A percentile compares a stretch with the other conserved stretches of the same genome.
phyloP scores from a whole-genome alignment of 768 basidiomycete species.

The Suillus subaureus region DNA sequence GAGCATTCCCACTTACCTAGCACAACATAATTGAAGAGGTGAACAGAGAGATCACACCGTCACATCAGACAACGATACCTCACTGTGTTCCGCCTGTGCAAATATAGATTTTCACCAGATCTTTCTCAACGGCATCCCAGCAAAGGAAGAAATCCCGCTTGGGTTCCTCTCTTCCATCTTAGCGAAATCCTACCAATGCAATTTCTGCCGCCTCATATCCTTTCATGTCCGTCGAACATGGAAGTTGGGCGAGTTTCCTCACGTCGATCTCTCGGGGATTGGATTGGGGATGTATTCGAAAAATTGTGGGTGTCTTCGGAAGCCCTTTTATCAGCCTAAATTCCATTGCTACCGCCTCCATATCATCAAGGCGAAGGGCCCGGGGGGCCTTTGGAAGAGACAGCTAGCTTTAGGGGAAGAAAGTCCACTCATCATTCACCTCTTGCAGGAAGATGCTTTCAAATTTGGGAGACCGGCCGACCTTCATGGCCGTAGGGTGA shows the following conservation, averaged over 20 bases:
- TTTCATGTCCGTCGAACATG: constrained; percentile 6
- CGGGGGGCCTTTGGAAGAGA: not conserved
- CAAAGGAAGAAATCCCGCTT: not conserved
- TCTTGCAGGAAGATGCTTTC: constrained; percentile 8
- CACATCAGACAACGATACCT: not conserved
- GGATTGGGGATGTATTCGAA: not conserved
- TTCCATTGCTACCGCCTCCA: constrained; percentile 4
- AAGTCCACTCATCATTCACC: constrained; percentile 2
- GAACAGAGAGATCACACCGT: not conserved
- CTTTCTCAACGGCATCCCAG: constrained; percentile 5
- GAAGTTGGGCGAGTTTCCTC: not conserved
- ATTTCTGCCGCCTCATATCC: constrained; percentile 4
- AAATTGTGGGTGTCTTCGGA: not conserved
- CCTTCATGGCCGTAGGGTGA: constrained; percentile 11
- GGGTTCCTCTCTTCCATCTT: not conserved
- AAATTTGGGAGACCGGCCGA: constrained; percentile 8
- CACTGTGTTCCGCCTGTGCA: constrained; percentile 8
- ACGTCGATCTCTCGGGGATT: not conserved
- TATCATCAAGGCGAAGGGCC: not conserved
- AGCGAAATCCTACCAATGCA: not conserved
- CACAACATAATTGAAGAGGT: not conserved
- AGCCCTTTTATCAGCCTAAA: not conserved
- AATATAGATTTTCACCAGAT: constrained; percentile 6
- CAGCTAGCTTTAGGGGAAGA: not conserved
- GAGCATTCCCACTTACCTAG: not conserved